phyloP scores from a whole-genome alignment of 2,329 filamentous ascomycete species.

The Verticillium nubilum region DNA sequence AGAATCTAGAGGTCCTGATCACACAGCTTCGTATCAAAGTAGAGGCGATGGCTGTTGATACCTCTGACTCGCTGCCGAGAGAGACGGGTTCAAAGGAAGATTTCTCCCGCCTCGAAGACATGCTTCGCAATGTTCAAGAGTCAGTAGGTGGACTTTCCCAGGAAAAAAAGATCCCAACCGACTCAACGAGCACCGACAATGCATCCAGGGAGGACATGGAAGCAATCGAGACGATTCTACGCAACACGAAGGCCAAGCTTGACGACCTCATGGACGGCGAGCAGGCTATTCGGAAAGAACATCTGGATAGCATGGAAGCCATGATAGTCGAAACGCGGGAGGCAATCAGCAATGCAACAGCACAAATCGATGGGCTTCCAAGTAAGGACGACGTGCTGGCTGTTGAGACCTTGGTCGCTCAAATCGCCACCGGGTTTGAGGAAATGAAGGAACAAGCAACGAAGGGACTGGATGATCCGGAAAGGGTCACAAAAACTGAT shows the following conservation, averaged over 20 bases:
- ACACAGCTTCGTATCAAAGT: slow-evolving; percentile 79
- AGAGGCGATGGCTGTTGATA: slow-evolving; percentile 54
- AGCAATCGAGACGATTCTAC: slow-evolving; percentile 83
- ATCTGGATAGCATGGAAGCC: slow-evolving; percentile 60
- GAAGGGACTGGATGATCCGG: slow-evolving; percentile 49
- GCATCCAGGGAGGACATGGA: slow-evolving; percentile 80
- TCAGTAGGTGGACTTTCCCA: slow-evolving; percentile 33
- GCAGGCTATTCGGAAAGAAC: slow-evolving; percentile 61
- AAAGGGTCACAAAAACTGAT: slow-evolving; percentile 73
- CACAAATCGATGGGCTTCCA: slow-evolving; percentile 63
- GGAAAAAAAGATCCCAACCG: slow-evolving; percentile 12
- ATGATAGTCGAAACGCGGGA: slow-evolving; percentile 70
- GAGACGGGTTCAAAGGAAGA: slow-evolving; percentile 24
- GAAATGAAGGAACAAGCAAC: slow-evolving; percentile 60
- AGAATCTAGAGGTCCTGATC: slow-evolving; percentile 79
- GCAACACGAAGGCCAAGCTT: slow-evolving; percentile 81
- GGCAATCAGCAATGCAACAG: slow-evolving; percentile 58
- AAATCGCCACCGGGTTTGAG: slow-evolving; percentile 70
- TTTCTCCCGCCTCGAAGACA: slow-evolving; percentile 48
- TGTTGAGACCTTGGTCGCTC: slow-evolving; percentile 72
- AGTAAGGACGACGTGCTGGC: slow-evolving; percentile 74
- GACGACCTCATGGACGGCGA: slow-evolving; percentile 75
- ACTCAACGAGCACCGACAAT: slow-evolving; percentile 29
- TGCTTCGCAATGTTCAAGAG: slow-evolving; percentile 36
- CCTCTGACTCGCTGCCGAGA: slow-evolving; percentile 10